These are phyloP conservation scores for Noccaea bulbosa DNA, from an alignment of 345 rosid species.

Conservation along the genomic window DNA sequence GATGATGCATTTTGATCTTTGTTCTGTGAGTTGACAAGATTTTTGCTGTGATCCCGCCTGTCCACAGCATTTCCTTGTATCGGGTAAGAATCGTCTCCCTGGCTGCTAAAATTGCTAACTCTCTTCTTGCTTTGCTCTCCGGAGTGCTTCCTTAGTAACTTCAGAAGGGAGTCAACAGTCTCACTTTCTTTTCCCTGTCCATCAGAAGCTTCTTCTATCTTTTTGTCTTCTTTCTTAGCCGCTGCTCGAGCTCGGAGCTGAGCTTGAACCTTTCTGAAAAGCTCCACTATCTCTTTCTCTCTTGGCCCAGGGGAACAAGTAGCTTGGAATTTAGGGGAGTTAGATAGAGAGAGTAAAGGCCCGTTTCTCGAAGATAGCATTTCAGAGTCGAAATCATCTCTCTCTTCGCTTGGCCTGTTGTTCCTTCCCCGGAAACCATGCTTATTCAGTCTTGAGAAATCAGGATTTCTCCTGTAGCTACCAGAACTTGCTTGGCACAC, in stretches of 20 bases:
- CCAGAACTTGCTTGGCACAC: conserved; percentile 66
- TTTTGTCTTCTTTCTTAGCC: conserved; percentile 63
- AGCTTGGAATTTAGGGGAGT: conserved; percentile 69
- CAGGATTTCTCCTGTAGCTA: conserved; percentile 70
- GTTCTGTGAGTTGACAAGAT: conserved; percentile 30
- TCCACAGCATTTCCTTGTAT: conserved; percentile 26
- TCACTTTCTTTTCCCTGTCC: conserved; percentile 69
- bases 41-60: conserved; percentile 49
- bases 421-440: conserved; percentile 65
- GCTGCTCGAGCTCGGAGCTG: conserved; percentile 88
- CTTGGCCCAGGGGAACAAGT: conserved; percentile 74
- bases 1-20: conserved; percentile 49
- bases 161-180: conserved; percentile 80
- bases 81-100: conserved; percentile 42
- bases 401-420: conserved; percentile 64
- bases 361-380: conserved; percentile 64
- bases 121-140: conserved; percentile 64
- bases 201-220: conserved; percentile 51
- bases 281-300: conserved; percentile 89
- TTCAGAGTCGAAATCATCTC: conserved; percentile 61
- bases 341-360: conserved; percentile 60
- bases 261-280: conserved; percentile 86
- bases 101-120: conserved; percentile 41
- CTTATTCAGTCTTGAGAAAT: conserved; percentile 66
- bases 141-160: conserved; percentile 82